Base-by-base conservation (phyloP, 768 basidiomycete genomes). In the Amanita molliuscula region DNA sequence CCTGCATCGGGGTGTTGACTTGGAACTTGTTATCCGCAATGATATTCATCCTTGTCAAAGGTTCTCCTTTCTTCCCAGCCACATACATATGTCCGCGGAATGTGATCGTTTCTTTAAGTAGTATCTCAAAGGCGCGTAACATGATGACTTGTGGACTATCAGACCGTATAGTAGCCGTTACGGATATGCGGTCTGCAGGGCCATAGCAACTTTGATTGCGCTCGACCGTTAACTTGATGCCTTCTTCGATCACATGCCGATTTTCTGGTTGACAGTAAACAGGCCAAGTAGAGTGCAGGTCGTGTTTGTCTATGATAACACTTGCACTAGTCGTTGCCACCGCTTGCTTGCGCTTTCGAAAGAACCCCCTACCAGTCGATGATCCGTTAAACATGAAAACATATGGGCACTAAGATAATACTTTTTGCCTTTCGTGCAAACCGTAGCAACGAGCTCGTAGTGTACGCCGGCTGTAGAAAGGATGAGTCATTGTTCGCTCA, bases 231-330 rank as follows among this genome's bases (percentile, higher is more conserved):
- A 96, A 77, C 20, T 75, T 81, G 15, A 91, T 74, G 23, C 82
- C 83, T 3, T 89, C 83, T 54, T 82, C 77, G 2, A 70, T 58
- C 15, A 79, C 65, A 13, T 77, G 73, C n/a, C 88, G 83, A 29
- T 73, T 74, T 58, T 91, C 87, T 9, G 77, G 76, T 60, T 90
- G 86, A 44, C 77, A 78, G 60, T 91, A 95, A 26, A 94, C 76
- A 2, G 93, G 92, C 93, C 93, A 96, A 1, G 88, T 84, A 3
- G 91, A 86, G 59, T 95, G 92, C 6, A 94, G 70, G 55, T 95
- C 93, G 60, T 95, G 92, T 64, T 95, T 96, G 71, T 90, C 87
- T 58, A 96, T 88, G 54, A 82, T 78, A 40, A 96, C 83, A 10
- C 75, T 69, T 29, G 86, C 78, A 16, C 78, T 72, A 10, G 81